Evolutionary conservation across 495 filamentous ascomycete species (phyloP).

Genomic region (Staphylotrichum longicolle): DNA sequence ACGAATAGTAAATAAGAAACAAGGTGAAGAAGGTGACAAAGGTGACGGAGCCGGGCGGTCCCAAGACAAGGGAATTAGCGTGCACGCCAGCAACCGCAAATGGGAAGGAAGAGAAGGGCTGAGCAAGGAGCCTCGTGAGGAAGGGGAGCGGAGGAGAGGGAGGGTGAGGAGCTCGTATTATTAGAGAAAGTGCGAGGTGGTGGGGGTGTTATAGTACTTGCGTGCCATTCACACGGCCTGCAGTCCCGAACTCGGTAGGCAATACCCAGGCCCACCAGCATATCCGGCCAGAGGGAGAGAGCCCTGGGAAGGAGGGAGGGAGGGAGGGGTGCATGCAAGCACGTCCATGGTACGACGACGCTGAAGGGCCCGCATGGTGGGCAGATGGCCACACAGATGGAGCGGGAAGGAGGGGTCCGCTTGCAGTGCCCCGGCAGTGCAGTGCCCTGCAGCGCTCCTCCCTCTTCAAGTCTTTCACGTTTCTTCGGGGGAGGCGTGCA

Average conservation of each 20-base stretch:
- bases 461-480: constrained; percentile 3
- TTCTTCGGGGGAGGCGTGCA: constrained; percentile 4
- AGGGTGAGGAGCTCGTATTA: constrained; percentile 49
- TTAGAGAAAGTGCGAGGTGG: constrained; percentile 27
- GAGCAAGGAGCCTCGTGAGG: constrained; percentile 47
- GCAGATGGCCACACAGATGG: constrained; percentile 2
- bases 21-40: constrained; percentile 43
- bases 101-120: constrained; percentile 50
- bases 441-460: constrained; percentile 18
- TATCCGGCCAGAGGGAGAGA: not conserved
- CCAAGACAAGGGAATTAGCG: constrained; percentile 59
- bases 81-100: constrained; percentile 53
- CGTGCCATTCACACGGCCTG: too few relatives aligned
- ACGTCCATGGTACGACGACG: constrained; percentile 13
- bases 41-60: constrained; percentile 54
- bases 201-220: constrained; percentile 43
- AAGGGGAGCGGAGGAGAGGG: constrained; percentile 36
- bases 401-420: constrained; percentile 7
- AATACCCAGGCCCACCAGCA: not conserved
- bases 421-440: constrained; percentile 19
- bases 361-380: not conserved
- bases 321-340: not conserved
- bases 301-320: not conserved
- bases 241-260: constrained; percentile 22
- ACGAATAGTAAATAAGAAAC: constrained; percentile 54